Evolutionary conservation across 345 rosid genomes (phyloP), one percentile per base, ranked within the genome.

Genomic region (Lagerstroemia speciosa): DNA sequence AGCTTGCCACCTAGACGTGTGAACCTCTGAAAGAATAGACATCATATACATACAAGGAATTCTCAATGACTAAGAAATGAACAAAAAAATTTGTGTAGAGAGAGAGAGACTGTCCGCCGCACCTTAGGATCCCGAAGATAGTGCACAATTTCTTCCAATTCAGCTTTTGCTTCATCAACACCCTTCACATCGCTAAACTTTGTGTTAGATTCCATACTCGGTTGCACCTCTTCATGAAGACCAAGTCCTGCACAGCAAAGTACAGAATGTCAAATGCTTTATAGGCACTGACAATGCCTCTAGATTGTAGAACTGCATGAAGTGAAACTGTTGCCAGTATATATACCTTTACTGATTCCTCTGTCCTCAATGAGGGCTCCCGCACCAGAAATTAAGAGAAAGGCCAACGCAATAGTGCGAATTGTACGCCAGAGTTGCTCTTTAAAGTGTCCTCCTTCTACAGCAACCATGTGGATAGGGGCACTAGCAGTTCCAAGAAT

Each of bases 121-220:
- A 88, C 99, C 89, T 94, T 94, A 19, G 99, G 99, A 83, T 94
- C 98, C 31, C 97, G 88, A 30, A 94, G 97, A 80, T 92, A 94
- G 77, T 89, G 97, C 55, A 94, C 97, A 76, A 94, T 94, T 78
- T 91, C 99, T 78, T 92, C 98, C 46, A 92, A 81, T 85, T 94
- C 98, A 30, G 94, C 80, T 75, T 92, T 91, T 69, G 99, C 99
- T 87, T 94, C 98, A 79, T 92, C 98, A 77, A 94, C 97, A 65
- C 98, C 98, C 75, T 94, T 94, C 15, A 94, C 98, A 63, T 94
- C 97, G 62, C 78, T 84, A 74, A 94, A 94, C 80, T 91, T 94
- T 68, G 99, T 91, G 78, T 79, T 86, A 0, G 97, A 87, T 79
- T 88, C 98, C 90, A 88, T 80, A 81, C 85, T 93, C 31, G 97